A percentile compares a stretch with the other conserved stretches of the same genome.
Conservation (phyloP, 768 basidiomycete genomes). For the Dioszegia hungarica region DNA sequence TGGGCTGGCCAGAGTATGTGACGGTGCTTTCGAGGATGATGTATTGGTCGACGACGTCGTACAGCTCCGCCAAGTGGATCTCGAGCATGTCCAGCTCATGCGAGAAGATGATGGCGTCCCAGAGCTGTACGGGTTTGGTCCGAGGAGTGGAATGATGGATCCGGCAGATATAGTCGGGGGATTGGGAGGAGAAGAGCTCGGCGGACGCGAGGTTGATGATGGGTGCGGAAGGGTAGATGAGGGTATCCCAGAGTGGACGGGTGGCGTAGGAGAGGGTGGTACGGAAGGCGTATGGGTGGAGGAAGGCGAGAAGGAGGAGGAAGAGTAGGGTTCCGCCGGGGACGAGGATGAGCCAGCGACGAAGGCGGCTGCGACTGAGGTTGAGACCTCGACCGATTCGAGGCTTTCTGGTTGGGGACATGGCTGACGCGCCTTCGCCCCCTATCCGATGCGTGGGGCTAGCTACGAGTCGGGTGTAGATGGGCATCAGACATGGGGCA, state of each 20-base stretch:
- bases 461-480: no score
- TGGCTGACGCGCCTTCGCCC: no score
- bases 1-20: constrained; percentile 27
- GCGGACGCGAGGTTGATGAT: constrained; percentile 1
- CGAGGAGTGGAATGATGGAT: not conserved
- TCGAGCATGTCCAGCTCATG: constrained; percentile 36
- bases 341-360: not conserved
- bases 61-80: constrained; percentile 28
- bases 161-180: not conserved
- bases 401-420: no score
- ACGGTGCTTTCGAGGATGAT: constrained; percentile 27
- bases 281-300: constrained; percentile 6
- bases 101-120: constrained; percentile 27
- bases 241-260: not conserved
- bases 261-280: constrained; percentile 2
- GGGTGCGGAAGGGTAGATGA: constrained; percentile 1
- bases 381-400: no score
- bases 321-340: not conserved
- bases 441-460: no score
- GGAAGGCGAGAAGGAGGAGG: not conserved
- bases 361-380: not conserved
- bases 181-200: not conserved
- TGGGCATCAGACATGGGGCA: no score
- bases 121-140: not conserved
- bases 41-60: constrained; percentile 17